A percentile compares a stretch with the other conserved stretches of the same genome.
Evolutionary conservation across 2,329 filamentous ascomycete genomes (phyloP).

Genomic region (Fusarium mexicanum): DNA sequence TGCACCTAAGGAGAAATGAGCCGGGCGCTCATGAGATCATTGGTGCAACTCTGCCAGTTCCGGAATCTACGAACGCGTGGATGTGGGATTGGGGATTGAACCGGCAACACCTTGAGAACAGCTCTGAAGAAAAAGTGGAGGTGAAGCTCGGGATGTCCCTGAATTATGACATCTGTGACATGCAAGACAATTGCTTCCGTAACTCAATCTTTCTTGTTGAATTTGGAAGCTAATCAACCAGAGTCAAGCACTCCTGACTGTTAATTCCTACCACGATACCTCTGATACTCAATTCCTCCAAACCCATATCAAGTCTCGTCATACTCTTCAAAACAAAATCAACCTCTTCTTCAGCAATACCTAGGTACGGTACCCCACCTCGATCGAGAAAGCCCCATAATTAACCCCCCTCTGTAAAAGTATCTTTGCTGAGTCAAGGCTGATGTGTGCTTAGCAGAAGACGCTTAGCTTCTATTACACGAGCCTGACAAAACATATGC

Average conservation of each 20-base stretch:
- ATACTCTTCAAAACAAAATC: background rate
- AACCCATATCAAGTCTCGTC: background rate
- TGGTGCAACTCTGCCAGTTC: slow-evolving; percentile 24
- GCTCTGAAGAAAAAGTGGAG: slow-evolving; percentile 1
- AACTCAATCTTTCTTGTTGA: background rate
- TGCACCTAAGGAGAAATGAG: background rate
- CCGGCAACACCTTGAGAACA: background rate
- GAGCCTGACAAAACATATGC: slow-evolving; percentile 45
- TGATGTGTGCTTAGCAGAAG: slow-evolving; percentile 32
- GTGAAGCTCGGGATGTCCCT: slow-evolving; percentile 15
- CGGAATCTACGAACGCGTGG: slow-evolving; percentile 16
- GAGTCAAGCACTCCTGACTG: background rate
- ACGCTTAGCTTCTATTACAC: slow-evolving; percentile 40
- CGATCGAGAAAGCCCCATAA: slow-evolving; percentile 4
- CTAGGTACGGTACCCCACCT: slow-evolving; percentile 2
- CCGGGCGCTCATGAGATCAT: slow-evolving; percentile 24
- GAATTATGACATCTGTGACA: slow-evolving; percentile 1
- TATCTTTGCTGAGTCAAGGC: slow-evolving; percentile 32
- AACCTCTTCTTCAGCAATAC: background rate
- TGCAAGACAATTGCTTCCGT: background rate
- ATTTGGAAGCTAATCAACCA: background rate
- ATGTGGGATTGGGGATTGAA: background rate
- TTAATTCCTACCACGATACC: background rate
- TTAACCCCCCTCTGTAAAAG: background rate
- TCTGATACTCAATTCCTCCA: background rate